A percentile compares a stretch with the other conserved stretches of the same genome.
Conservation (phyloP, 2,329 filamentous ascomycete species). For the Coniella vitis region DNA sequence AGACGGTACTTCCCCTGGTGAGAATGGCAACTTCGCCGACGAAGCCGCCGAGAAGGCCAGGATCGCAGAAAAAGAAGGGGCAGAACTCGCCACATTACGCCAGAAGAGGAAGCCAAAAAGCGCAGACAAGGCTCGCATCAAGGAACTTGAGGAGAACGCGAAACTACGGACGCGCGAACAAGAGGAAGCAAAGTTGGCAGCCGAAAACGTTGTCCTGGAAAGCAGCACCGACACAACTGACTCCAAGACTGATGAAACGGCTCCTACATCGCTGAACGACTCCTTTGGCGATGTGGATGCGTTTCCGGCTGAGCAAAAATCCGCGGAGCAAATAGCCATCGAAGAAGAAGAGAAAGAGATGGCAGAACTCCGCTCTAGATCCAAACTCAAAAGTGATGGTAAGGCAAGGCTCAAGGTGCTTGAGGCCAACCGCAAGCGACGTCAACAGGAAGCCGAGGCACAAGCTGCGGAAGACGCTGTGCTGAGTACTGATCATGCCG, state of each 20-base stretch:
- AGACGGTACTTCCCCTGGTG: not conserved
- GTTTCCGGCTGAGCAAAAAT: slow-evolving; percentile 1
- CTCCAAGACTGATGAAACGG: slow-evolving; percentile 7
- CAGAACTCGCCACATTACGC: slow-evolving; percentile 8
- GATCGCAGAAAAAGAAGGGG: slow-evolving; percentile 10
- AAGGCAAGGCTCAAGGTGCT: slow-evolving; percentile 12
- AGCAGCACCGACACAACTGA: not conserved
- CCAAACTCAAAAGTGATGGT: slow-evolving; percentile 8
- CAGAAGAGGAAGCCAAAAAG: slow-evolving; percentile 9
- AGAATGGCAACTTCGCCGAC: not conserved
- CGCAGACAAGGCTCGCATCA: slow-evolving; percentile 8
- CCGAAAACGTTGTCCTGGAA: not conserved
- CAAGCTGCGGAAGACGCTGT: slow-evolving; percentile 1
- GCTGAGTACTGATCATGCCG: not conserved
- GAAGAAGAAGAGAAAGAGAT: slow-evolving; percentile 12
- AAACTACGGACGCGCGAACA: slow-evolving; percentile 9
- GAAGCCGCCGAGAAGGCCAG: slow-evolving; percentile 11
- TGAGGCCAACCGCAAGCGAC: slow-evolving; percentile 7
- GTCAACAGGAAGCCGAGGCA: slow-evolving; percentile 9
- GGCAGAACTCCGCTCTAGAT: slow-evolving; percentile 8
- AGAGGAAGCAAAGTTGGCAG: slow-evolving; percentile 4
- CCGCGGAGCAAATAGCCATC: slow-evolving; percentile 4
- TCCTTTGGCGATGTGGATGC: not conserved
- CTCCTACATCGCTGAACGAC: slow-evolving; percentile 6
- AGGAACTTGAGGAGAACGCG: slow-evolving; percentile 5